Evolutionary conservation across 2,329 filamentous ascomycete genomes (phyloP), one percentile per base, ranked within the genome.

Genomic region (Hypoxylon sp.): DNA sequence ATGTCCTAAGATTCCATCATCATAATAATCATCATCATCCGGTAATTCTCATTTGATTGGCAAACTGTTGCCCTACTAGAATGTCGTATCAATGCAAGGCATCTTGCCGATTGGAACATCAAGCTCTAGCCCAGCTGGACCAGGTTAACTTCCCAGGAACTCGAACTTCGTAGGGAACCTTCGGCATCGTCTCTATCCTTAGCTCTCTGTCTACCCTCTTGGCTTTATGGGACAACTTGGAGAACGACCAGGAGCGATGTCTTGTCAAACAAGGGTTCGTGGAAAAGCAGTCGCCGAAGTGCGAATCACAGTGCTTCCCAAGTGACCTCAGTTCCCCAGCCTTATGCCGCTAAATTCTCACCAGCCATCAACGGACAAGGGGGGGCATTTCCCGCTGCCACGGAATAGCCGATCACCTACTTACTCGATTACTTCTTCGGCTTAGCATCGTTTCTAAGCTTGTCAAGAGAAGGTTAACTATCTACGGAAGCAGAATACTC

Each of bases 321-420:
- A 32, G 30, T 5, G 23, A 38, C 23, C 34, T 36, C 28, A 51
- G 48, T 55, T 57, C 55, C 38, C 51, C 58, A 70, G 58, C 68
- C 61, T 61, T 66, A 67, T 21, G 48, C 41, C 55, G 45, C 68
- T 69, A 68, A 69, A 64, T 61, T 61, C 63, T 71, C 3, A 71
- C 63, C 30, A 25, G 49, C 30, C 36, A 23, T 58, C 21, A 36
- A 45, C 3, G 11, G 11, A 21, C 46, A 46, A 55, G 58, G 28
- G 28, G 5, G 59, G 14, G 6, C 6, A 17, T 10, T 43, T 51
- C 45, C 46, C 62, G 38, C 50, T 52, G 49, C 56, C 45, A 57
- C 68, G 65, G 68, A 32, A 60, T 68, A 56, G 45, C 68, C 65
- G 68, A 68, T 59, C 28, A 58, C 36, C 36, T 5, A 45, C 49